Conservation (phyloP, 2,329 filamentous ascomycete species). For the Aspergillus latus region DNA sequence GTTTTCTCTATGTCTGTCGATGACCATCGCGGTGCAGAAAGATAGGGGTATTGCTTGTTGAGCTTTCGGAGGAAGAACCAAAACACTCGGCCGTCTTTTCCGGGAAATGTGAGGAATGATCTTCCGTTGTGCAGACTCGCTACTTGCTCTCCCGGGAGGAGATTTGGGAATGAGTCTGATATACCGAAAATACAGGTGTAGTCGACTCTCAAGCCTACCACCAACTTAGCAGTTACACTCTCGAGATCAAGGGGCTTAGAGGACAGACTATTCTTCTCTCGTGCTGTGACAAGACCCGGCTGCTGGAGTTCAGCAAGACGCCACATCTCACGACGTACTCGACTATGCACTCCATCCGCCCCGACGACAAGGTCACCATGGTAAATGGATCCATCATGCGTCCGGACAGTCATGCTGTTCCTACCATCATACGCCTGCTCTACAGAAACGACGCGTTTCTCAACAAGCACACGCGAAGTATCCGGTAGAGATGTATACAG, state of each 20-base stretch:
- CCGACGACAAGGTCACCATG: slow-evolving; percentile 6
- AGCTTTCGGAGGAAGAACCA: slow-evolving; percentile 32
- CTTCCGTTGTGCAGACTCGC: slow-evolving; percentile 16
- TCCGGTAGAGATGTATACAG: slow-evolving; percentile 8
- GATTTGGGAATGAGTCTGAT: slow-evolving; percentile 17
- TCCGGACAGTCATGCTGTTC: neutral
- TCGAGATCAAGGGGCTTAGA: neutral
- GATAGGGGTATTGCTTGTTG: slow-evolving; percentile 22
- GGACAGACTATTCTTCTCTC: slow-evolving; percentile 14
- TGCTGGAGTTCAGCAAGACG: slow-evolving; percentile 13
- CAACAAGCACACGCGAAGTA: neutral
- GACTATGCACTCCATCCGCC: slow-evolving; percentile 6
- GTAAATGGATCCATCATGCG: neutral
- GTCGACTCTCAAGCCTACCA: slow-evolving; percentile 22
- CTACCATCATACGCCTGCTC: neutral
- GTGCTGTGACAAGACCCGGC: neutral
- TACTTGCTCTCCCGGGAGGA: slow-evolving; percentile 23
- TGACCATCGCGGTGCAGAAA: slow-evolving; percentile 23
- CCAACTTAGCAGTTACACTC: neutral
- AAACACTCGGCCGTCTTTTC: slow-evolving; percentile 23
- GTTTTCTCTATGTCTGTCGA: slow-evolving; percentile 18
- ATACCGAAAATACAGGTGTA: slow-evolving; percentile 33
- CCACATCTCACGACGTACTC: slow-evolving; percentile 32
- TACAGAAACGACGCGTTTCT: neutral
- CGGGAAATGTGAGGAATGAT: slow-evolving; percentile 22